Evolutionary conservation across 192 early-diverging fungal species (phyloP).

Genomic region (Gryganskiella cystojenkinii): DNA sequence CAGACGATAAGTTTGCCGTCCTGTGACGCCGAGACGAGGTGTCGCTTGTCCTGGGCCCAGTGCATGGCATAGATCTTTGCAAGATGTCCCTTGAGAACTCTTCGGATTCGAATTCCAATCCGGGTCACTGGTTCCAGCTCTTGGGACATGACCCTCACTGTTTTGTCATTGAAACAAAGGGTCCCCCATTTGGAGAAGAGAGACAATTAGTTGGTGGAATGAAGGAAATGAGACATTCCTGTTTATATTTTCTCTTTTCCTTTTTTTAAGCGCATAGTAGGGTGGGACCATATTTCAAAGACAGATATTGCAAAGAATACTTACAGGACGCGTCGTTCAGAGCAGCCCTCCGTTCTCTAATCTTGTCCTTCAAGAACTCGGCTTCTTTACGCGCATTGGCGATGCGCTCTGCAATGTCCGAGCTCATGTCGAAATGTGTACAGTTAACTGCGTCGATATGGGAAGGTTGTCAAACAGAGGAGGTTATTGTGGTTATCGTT

Average conservation of each 20-base stretch:
- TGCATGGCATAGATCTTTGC: conserved; percentile 99
- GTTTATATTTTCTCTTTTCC: neutral
- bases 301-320: no score
- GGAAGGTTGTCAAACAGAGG: neutral
- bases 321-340: conserved; percentile 96
- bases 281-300: no score
- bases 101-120: conserved; percentile 94
- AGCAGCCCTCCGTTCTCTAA: conserved; percentile 93
- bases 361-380: conserved; percentile 92
- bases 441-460: no score
- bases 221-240: neutral
- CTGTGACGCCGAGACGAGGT: conserved; percentile 98
- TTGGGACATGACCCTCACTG: conserved; percentile 89
- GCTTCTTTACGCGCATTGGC: conserved; percentile 87
- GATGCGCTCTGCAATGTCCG: conserved; percentile 91
- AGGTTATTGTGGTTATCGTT: no score
- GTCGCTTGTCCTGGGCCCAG: conserved; percentile 97
- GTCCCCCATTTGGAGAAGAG: no score
- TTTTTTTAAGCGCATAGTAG: neutral
- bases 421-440: conserved; percentile 30
- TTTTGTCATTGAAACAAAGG: neutral
- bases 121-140: conserved; percentile 90
- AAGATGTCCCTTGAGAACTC: conserved; percentile 97
- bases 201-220: no score
- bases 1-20: conserved; percentile 99